A percentile compares a stretch with the other conserved stretches of the same genome.
These are phyloP conservation scores for Paecilomyces variotii DNA, from an alignment of 2,329 filamentous ascomycete genomes.

Conservation along the genomic window DNA sequence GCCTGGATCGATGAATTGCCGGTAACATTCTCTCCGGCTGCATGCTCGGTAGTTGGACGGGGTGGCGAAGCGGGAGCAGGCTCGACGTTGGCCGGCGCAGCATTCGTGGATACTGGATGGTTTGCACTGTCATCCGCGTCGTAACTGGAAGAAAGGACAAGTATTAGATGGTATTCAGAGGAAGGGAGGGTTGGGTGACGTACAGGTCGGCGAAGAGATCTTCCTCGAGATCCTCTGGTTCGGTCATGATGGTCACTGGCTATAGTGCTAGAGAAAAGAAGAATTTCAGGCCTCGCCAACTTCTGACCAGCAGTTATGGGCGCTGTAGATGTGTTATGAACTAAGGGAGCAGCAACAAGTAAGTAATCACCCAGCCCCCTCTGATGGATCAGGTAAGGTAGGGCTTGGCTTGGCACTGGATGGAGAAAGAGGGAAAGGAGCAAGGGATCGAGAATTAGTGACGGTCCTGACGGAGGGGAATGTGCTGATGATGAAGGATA, in stretches of 20 bases:
- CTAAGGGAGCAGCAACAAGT: neutral
- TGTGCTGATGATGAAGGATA: neutral
- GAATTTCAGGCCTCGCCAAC: neutral
- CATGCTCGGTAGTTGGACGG: slow-evolving; percentile 22
- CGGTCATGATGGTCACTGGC: slow-evolving; percentile 55
- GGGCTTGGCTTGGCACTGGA: neutral
- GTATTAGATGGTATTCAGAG: slow-evolving; percentile 3
- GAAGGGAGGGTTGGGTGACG: slow-evolving; percentile 27
- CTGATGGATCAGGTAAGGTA: neutral
- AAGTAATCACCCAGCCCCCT: neutral
- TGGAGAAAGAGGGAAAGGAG: neutral
- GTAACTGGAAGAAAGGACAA: slow-evolving; percentile 43
- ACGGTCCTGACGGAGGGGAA: neutral
- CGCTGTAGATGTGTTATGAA: neutral
- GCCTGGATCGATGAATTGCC: slow-evolving; percentile 20
- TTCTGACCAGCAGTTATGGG: neutral
- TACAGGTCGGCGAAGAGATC: slow-evolving; percentile 95
- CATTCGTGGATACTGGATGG: slow-evolving; percentile 19
- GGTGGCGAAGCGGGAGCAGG: slow-evolving; percentile 22
- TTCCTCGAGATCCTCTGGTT: slow-evolving; percentile 76
- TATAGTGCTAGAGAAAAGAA: slow-evolving; percentile 1
- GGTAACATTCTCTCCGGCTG: slow-evolving; percentile 26
- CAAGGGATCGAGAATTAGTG: neutral
- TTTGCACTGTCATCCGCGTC: slow-evolving; percentile 55
- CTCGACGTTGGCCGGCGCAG: slow-evolving; percentile 31